Evolutionary conservation across 306 rosid genomes (phyloP).

Genomic region (Calophaca sinica): DNA sequence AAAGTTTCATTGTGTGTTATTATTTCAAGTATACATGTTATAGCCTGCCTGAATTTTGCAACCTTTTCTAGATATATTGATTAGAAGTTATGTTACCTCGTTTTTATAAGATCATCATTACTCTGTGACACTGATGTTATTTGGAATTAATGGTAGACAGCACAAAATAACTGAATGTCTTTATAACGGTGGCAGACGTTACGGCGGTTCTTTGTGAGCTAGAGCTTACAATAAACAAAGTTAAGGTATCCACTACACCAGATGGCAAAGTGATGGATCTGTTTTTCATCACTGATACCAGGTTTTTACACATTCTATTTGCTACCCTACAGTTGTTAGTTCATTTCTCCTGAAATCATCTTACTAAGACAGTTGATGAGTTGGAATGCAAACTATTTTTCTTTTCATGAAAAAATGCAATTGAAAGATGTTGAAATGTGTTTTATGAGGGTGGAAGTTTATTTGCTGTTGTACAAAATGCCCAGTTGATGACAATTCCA

Average conservation of each 20-base stretch:
- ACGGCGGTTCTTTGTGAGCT: slow-evolving; percentile 85
- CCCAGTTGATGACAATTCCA: slow-evolving; percentile 16
- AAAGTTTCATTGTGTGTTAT: background rate
- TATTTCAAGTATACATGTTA: background rate
- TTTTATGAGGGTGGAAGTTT: slow-evolving; percentile 28
- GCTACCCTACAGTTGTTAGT: slow-evolving; percentile 3
- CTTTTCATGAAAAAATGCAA: no score
- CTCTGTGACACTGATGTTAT: slow-evolving; percentile 4
- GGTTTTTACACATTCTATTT: slow-evolving; percentile 56
- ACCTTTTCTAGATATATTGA: background rate
- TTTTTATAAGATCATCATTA: slow-evolving; percentile 20
- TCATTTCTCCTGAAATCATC: slow-evolving; percentile 4
- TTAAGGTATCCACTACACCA: slow-evolving; percentile 95
- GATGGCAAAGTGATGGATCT: slow-evolving; percentile 95
- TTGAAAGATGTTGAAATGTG: slow-evolving; percentile 23
- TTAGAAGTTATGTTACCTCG: slow-evolving; percentile 5
- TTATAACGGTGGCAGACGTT: slow-evolving; percentile 68
- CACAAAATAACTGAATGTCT: slow-evolving; percentile 19
- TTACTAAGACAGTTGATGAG: background rate
- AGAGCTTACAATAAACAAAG: slow-evolving; percentile 84
- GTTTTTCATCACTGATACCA: slow-evolving; percentile 89
- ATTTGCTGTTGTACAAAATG: slow-evolving; percentile 10
- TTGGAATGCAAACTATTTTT: background rate
- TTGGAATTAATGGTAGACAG: background rate
- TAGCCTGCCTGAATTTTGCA: slow-evolving; percentile 1